phyloP scores from a whole-genome alignment of 805 yeast species.

The Ogataea ganodermae region DNA sequence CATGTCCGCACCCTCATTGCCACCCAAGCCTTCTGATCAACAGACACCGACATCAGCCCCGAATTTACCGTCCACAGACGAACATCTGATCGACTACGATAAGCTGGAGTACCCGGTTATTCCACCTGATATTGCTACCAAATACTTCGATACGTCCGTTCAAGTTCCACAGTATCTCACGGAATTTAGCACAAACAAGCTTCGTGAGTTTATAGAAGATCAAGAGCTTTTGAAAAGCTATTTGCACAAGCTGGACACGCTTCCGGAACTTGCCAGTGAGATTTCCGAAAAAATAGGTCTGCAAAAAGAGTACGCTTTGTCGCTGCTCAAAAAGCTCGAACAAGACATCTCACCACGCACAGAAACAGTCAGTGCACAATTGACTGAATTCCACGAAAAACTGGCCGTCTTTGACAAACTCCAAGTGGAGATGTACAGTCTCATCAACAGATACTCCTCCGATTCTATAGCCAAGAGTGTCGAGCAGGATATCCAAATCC shows the following conservation, averaged over 20 bases:
- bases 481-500: slow-evolving; percentile 33
- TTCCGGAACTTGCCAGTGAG: slow-evolving; percentile 14
- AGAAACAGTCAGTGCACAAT: slow-evolving; percentile 24
- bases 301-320: slow-evolving; percentile 38
- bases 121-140: slow-evolving; percentile 18
- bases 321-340: slow-evolving; percentile 26
- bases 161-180: slow-evolving; percentile 26
- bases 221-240: slow-evolving; percentile 23
- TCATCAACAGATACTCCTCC: slow-evolving; percentile 34
- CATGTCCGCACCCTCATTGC: slow-evolving; percentile 13
- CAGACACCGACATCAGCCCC: background rate
- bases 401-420: slow-evolving; percentile 24
- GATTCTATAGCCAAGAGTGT: slow-evolving; percentile 38
- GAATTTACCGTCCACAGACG: background rate
- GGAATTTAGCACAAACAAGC: slow-evolving; percentile 25
- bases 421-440: slow-evolving; percentile 35
- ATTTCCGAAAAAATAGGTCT: slow-evolving; percentile 39
- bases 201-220: slow-evolving; percentile 22
- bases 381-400: slow-evolving; percentile 24
- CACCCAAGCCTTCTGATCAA: slow-evolving; percentile 8
- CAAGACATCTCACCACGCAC: slow-evolving; percentile 26
- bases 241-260: slow-evolving; percentile 18
- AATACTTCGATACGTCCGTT: slow-evolving; percentile 9
- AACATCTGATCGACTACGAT: slow-evolving; percentile 18
- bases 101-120: slow-evolving; percentile 28